Evolutionary conservation across 345 rosid species (phyloP), one percentile per base, ranked within the genome.

Genomic region (Syzygium oleosum): DNA sequence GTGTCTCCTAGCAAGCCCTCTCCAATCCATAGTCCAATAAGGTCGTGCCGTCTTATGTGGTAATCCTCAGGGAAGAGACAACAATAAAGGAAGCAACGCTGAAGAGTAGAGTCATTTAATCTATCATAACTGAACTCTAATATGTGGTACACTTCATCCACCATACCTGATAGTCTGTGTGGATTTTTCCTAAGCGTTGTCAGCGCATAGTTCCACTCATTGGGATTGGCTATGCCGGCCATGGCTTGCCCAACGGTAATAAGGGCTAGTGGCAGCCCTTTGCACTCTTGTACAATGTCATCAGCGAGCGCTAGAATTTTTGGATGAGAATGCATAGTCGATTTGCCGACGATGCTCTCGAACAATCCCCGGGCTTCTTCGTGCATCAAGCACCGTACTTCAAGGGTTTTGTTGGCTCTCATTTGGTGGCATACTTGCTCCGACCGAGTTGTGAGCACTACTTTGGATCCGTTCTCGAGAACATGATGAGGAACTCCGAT

Each of bases 231-330:
- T 77, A 19, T 27, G 34, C 55, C 6, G 16, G 84, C 85, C 92
- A 91, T 89, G 84, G 88, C 59, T 59, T 53, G 41, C 7, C 85
- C 90, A 0, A 87, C 19, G 7, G 87, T 89, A 27, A 86, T 49
- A 12, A 91, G 86, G 51, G 92, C 90, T 9, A 91, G 86, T 59
- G 92, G 92, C 84, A 91, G 49, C 19, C 89, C 87, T 25, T 43
- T 58, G 29, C 91, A 88, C 52, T 83, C 68, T 7, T 5, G 1
- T 15, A 34, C 58, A 4, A 89, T 86, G 17, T 52, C 43, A 8
- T 58, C 53, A 0, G 87, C 85, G 2, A 85, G 87, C 5, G 85
- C 22, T 17, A 12, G 87, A 19, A 89, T 88, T n/a, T 56, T 12
- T 58, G 14, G 88, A 86, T 87, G 78, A 49, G 22, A 34, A 63